These are phyloP conservation scores for Silene latifolia DNA, from an alignment of 148 eudicot species.

Conservation along the genomic window DNA sequence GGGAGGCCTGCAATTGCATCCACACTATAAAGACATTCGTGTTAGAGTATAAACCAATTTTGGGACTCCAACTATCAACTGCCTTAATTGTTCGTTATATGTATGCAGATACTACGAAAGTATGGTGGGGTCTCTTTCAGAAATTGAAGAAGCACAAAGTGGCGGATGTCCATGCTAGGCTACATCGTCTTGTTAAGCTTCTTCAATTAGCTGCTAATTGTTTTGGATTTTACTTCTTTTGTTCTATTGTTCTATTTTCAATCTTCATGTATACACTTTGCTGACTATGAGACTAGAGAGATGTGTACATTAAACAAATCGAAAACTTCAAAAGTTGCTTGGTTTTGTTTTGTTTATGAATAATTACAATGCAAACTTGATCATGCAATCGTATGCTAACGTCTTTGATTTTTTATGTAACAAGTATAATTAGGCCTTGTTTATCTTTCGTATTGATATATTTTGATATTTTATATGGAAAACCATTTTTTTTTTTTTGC, in stretches of 20 bases:
- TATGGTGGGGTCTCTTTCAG: slow-evolving; percentile 40
- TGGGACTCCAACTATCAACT: too few species aligned
- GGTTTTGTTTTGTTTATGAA: not conserved
- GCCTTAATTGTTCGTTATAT: not conserved
- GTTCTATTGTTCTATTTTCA: not conserved
- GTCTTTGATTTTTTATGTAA: too few species aligned
- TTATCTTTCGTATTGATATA: too few species aligned
- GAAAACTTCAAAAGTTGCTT: not conserved
- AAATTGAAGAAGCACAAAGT: slow-evolving; percentile 27
- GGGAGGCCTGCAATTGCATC: too few species aligned
- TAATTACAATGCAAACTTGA: not conserved
- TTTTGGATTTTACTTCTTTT: not conserved
- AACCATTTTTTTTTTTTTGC: too few species aligned
- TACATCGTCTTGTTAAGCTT: not conserved
- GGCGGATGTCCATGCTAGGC: slow-evolving; percentile 43
- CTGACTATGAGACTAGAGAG: not conserved
- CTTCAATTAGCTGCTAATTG: not conserved
- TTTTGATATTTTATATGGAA: too few species aligned
- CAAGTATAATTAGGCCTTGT: too few species aligned
- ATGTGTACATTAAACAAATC: not conserved
- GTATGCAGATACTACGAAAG: slow-evolving; percentile 33
- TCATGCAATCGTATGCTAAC: not conserved
- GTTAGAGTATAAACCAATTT: too few species aligned
- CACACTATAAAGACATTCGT: too few species aligned
- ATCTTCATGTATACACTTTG: not conserved